A percentile compares a stretch with the other conserved stretches of the same genome.
Conservation (phyloP, 2,329 filamentous ascomycete species). For the Aureobasidium sp. region DNA sequence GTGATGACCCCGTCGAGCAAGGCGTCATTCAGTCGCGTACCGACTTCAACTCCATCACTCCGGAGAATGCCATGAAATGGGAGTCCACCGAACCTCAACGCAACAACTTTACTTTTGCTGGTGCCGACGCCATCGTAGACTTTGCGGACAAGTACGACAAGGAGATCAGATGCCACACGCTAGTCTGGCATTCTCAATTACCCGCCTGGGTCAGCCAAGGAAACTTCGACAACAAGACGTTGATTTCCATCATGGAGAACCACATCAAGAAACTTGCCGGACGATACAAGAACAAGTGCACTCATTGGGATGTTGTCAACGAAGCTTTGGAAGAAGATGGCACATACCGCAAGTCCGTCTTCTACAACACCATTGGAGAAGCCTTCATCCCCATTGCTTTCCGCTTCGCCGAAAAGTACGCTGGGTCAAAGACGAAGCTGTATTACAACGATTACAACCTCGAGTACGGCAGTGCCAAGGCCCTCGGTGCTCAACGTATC, state of each 20-base stretch:
- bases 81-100: slow-evolving; percentile 32
- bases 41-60: slow-evolving; percentile 31
- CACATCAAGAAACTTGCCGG: slow-evolving; percentile 35
- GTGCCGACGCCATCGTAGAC: slow-evolving; percentile 30
- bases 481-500: slow-evolving; percentile 22
- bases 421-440: slow-evolving; percentile 21
- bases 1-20: slow-evolving; percentile 21
- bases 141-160: slow-evolving; percentile 32
- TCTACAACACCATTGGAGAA: slow-evolving; percentile 25
- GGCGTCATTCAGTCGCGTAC: not conserved
- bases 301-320: slow-evolving; percentile 36
- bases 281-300: slow-evolving; percentile 35
- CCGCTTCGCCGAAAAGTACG: slow-evolving; percentile 21
- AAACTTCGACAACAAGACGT: slow-evolving; percentile 33
- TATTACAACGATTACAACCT: slow-evolving; percentile 29
- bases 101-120: slow-evolving; percentile 30
- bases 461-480: slow-evolving; percentile 23
- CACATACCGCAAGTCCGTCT: slow-evolving; percentile 24
- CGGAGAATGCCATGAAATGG: slow-evolving; percentile 36
- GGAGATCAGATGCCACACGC: slow-evolving; percentile 34
- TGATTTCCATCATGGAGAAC: slow-evolving; percentile 36
- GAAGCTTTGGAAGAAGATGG: slow-evolving; percentile 27
- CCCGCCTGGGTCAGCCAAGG: slow-evolving; percentile 34
- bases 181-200: slow-evolving; percentile 38
- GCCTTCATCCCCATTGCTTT: slow-evolving; percentile 26